Percentiles rank a stretch among this genome's conserved stretches.
These are phyloP conservation scores for Smallanthus sonchifolius DNA, from an alignment of 129 eudicot species.

Conservation along the genomic window DNA sequence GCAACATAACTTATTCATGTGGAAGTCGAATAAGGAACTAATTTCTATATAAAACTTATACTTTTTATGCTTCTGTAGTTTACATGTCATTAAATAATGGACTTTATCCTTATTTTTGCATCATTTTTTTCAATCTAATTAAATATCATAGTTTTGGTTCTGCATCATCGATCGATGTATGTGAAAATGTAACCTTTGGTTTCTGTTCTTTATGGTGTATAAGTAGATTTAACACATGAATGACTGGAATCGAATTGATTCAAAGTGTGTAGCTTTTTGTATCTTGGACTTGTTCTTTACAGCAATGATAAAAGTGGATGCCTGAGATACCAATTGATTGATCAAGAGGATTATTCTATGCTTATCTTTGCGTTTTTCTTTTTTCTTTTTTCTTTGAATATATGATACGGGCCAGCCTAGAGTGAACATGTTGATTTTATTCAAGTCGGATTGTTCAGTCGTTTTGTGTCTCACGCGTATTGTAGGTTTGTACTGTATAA, in stretches of 20 bases:
- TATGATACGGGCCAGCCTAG: constrained; percentile 3
- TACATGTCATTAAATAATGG: background rate
- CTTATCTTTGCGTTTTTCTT: constrained; percentile 26
- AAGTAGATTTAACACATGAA: constrained; percentile 32
- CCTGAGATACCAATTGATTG: constrained; percentile 33
- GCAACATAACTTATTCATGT: constrained; percentile 58
- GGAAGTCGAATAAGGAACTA: constrained; percentile 43
- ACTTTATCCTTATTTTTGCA: background rate
- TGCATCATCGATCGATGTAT: background rate
- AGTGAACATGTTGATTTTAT: constrained; percentile 19
- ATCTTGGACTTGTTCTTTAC: constrained; percentile 31
- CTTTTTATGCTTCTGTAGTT: constrained; percentile 23
- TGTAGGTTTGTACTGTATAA: background rate
- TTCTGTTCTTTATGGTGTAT: constrained; percentile 21
- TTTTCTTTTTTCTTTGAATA: background rate
- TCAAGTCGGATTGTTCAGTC: constrained; percentile 21
- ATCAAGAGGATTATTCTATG: constrained; percentile 38
- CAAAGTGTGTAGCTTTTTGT: constrained; percentile 30
- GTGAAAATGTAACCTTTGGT: background rate
- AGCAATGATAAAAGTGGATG: constrained; percentile 31
- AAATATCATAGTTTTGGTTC: background rate
- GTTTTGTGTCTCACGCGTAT: background rate
- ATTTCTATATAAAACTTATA: constrained; percentile 14
- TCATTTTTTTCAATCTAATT: background rate
- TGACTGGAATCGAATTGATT: constrained; percentile 33